A percentile compares a stretch with the other conserved stretches of the same genome.
These are phyloP conservation scores for Sporothrix curviconia DNA, from an alignment of 2,329 filamentous ascomycete species.

Conservation along the genomic window DNA sequence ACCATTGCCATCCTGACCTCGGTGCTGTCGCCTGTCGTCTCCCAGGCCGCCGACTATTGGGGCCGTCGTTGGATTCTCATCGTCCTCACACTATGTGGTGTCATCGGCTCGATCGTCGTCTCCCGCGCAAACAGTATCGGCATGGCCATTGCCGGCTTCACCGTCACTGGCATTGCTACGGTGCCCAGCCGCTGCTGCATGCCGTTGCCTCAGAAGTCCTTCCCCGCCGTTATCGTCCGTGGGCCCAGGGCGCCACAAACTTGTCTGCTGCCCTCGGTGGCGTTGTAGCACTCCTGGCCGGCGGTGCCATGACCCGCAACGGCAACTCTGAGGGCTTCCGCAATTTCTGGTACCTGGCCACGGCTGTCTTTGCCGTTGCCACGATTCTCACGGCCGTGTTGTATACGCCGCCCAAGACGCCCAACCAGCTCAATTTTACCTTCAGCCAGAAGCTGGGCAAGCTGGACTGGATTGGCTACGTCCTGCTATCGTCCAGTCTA, in stretches of 20 bases:
- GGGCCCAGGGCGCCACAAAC: constrained; percentile 30
- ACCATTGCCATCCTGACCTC: constrained; percentile 32
- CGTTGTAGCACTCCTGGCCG: constrained; percentile 29
- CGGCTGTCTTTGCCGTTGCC: constrained; percentile 25
- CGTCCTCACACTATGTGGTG: constrained; percentile 28
- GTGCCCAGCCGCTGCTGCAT: constrained; percentile 34
- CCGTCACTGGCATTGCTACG: constrained; percentile 31
- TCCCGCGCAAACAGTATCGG: constrained; percentile 29
- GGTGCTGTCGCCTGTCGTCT: constrained; percentile 31
- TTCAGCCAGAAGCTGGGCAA: constrained; percentile 28
- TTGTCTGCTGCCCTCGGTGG: constrained; percentile 27
- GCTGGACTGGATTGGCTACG: constrained; percentile 35
- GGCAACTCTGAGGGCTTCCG: constrained; percentile 30
- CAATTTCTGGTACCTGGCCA: constrained; percentile 31
- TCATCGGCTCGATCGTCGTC: constrained; percentile 31
- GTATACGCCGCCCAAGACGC: constrained; percentile 30
- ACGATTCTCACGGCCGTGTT: constrained; percentile 24
- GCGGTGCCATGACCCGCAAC: constrained; percentile 29
- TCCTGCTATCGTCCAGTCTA: constrained; percentile 29
- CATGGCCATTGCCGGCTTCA: constrained; percentile 33
- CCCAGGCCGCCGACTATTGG: constrained; percentile 37
- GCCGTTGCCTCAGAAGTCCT: constrained; percentile 35
- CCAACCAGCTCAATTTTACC: constrained; percentile 24
- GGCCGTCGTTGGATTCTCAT: constrained; percentile 37
- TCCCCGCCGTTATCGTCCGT: constrained; percentile 30